Evolutionary conservation across 2,329 filamentous ascomycete genomes (phyloP).

Genomic region (Endothia cerciana): DNA sequence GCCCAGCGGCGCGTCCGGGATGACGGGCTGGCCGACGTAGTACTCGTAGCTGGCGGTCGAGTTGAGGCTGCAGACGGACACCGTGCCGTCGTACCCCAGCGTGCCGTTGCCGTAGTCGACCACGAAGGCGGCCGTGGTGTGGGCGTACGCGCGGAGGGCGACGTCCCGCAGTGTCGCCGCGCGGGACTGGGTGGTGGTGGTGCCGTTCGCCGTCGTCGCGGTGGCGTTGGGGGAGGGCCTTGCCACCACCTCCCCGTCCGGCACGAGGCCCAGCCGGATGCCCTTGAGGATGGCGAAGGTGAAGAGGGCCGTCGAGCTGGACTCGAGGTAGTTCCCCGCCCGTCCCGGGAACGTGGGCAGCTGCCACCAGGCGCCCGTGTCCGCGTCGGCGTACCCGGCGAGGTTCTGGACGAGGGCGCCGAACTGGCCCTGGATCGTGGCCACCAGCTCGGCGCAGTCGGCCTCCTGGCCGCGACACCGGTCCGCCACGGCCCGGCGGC

Average conservation of each 20-base stretch:
- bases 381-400: constrained; percentile 44
- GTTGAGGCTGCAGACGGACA: constrained; percentile 46
- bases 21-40: constrained; percentile 41
- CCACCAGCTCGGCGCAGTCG: constrained; percentile 9
- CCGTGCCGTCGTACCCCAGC: constrained; percentile 42
- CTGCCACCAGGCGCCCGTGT: constrained; percentile 60
- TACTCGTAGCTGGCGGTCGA: constrained; percentile 47
- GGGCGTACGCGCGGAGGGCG: constrained; percentile 16
- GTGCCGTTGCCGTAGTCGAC: constrained; percentile 15
- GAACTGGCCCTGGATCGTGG: constrained; percentile 37
- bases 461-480: constrained; percentile 31
- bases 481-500: constrained; percentile 41
- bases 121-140: constrained; percentile 16
- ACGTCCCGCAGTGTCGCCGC: not conserved
- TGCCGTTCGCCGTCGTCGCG: too few relatives aligned
- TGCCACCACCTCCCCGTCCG: not conserved
- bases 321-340: constrained; percentile 63
- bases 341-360: constrained; percentile 50
- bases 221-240: too few relatives aligned
- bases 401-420: constrained; percentile 46
- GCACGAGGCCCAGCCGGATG: constrained; percentile 18
- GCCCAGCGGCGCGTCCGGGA: constrained; percentile 44
- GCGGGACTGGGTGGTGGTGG: too few relatives aligned
- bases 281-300: constrained; percentile 55
- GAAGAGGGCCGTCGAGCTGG: constrained; percentile 63